Percentiles rank a stretch among this genome's conserved stretches.
These are phyloP conservation scores for Debaryomyces sp. DNA, from an alignment of 1,139 yeast species.

Conservation along the genomic window DNA sequence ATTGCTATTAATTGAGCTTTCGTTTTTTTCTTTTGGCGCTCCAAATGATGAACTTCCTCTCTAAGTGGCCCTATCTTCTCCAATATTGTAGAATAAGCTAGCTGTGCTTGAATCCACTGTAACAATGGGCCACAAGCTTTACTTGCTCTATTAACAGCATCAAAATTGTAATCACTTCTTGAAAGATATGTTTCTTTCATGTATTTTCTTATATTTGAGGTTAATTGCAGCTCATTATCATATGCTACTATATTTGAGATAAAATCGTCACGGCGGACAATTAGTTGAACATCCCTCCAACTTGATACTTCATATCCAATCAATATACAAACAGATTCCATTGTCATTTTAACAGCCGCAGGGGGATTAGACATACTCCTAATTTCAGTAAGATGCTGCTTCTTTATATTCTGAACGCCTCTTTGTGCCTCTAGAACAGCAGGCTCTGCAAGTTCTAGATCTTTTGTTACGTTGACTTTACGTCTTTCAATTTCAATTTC, in stretches of 20 bases:
- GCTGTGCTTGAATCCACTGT: conserved; percentile 90
- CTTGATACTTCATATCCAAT: conserved; percentile 68
- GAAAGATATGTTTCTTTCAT: conserved; percentile 67
- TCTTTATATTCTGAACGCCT: conserved; percentile 89
- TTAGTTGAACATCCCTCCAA: conserved; percentile 87
- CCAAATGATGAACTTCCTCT: conserved; percentile 63
- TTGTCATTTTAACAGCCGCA: conserved; percentile 76
- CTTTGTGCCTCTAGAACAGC: conserved; percentile 80
- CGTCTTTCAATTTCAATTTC: conserved; percentile 64
- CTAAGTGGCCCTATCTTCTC: conserved; percentile 76
- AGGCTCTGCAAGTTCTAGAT: conserved; percentile 79
- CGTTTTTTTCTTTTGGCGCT: conserved; percentile 62
- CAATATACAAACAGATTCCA: conserved; percentile 86
- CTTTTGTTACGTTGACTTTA: conserved; percentile 56
- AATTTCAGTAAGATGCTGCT: conserved; percentile 87
- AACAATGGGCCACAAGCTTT: conserved; percentile 94
- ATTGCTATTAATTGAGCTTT: conserved; percentile 73
- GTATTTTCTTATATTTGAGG: conserved; percentile 50
- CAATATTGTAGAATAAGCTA: conserved; percentile 67
- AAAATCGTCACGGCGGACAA: conserved; percentile 84
- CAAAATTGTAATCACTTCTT: conserved; percentile 67
- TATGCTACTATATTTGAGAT: conserved; percentile 80
- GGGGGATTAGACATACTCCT: conserved; percentile 94
- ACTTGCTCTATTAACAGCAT: conserved; percentile 83
- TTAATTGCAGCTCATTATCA: conserved; percentile 63